Percentiles rank a stretch among this genome's conserved stretches.
These are phyloP conservation scores for Phytophthora sp. DNA, from an alignment of 352 stramenopile species.

Conservation along the genomic window DNA sequence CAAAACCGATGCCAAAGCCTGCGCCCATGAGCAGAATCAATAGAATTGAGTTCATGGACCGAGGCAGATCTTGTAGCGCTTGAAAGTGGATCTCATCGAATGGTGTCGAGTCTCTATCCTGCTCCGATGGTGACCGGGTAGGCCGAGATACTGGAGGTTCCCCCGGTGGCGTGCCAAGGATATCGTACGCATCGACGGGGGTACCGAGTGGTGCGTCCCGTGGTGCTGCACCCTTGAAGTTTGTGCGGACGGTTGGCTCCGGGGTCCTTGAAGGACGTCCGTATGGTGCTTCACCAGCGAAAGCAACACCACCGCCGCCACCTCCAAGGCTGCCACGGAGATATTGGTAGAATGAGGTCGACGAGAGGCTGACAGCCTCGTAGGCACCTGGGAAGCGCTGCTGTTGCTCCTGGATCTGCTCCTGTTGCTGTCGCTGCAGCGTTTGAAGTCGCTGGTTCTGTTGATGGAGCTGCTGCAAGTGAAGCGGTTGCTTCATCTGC, in stretches of 20 bases:
- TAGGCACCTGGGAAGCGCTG: constrained; percentile 31
- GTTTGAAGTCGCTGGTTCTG: constrained; percentile 27
- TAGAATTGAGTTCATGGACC: constrained; percentile 51
- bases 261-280: constrained; percentile 14
- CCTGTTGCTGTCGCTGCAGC: constrained; percentile 34
- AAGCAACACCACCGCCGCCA: neutral
- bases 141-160: constrained; percentile 44
- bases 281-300: constrained; percentile 16
- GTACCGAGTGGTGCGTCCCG: constrained; percentile 33
- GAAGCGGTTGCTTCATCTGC: constrained; percentile 4
- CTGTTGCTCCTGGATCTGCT: constrained; percentile 31
- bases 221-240: constrained; percentile 43
- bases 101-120: constrained; percentile 16
- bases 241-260: constrained; percentile 47
- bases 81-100: constrained; percentile 29
- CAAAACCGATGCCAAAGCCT: constrained; percentile 48
- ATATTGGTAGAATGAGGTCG: constrained; percentile 29
- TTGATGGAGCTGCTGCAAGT: constrained; percentile 34
- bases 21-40: constrained; percentile 45
- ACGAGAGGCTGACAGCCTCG: constrained; percentile 28
- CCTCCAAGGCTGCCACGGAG: constrained; percentile 21
- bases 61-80: constrained; percentile 31
- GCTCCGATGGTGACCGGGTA: constrained; percentile 28
- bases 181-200: constrained; percentile 52
- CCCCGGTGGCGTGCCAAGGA: constrained; percentile 57